These are phyloP conservation scores for Acanthamoeba healyi DNA, from an alignment of 208 protist species.

Conservation along the genomic window DNA sequence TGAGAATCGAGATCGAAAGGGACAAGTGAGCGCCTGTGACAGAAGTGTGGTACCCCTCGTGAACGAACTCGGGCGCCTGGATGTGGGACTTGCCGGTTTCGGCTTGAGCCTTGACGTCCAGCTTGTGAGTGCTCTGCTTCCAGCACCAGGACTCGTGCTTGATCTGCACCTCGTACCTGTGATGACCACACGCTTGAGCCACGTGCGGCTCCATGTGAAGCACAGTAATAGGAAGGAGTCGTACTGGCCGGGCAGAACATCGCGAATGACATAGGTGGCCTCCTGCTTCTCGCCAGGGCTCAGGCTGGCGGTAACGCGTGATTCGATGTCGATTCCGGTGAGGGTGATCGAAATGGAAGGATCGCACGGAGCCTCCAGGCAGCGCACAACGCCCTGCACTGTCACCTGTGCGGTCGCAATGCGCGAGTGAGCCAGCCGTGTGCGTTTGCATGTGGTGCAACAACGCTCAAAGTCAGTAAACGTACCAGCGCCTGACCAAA, in stretches of 20 bases:
- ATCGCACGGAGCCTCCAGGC: conserved; percentile 71
- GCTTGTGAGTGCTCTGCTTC: conserved; percentile 25
- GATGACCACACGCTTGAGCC: background rate
- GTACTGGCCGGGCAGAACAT: conserved; percentile 64
- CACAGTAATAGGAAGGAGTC: background rate
- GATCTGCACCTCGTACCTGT: conserved; percentile 44
- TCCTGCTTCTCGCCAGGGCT: conserved; percentile 44
- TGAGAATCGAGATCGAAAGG: background rate
- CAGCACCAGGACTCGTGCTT: conserved; percentile 61
- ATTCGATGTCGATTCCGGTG: conserved; percentile 18
- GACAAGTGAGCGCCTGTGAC: background rate
- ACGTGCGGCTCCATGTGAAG: background rate
- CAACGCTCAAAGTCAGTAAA: background rate
- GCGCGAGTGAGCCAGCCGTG: background rate
- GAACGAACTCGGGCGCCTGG: conserved; percentile 31
- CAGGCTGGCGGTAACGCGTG: conserved; percentile 11
- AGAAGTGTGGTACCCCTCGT: background rate
- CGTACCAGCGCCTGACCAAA: conserved; percentile 62
- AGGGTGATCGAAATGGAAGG: conserved; percentile 61
- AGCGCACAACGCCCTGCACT: conserved; percentile 48
- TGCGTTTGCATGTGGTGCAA: background rate
- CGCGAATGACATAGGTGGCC: conserved; percentile 50
- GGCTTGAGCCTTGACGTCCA: conserved; percentile 17
- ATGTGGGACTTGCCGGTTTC: conserved; percentile 39
- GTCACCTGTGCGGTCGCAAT: background rate